Base-by-base conservation (phyloP, 768 basidiomycete species). In the button mushroom (Agaricus bisporus) region DNA sequence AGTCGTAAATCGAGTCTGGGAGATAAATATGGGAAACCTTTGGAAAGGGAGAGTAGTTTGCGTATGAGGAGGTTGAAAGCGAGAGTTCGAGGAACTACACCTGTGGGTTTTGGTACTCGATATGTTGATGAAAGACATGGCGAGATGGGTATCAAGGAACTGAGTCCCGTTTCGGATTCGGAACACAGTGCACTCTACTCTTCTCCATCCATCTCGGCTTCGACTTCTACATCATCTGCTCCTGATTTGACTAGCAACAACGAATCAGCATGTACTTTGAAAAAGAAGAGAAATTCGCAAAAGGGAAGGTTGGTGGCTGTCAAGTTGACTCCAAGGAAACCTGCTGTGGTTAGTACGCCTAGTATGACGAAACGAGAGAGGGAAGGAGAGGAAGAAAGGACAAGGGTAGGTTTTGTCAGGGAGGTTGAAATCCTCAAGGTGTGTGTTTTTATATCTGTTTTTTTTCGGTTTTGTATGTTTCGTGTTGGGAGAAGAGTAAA, bases 341-440 rank as follows among this genome's bases (percentile, higher is more conserved):
- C 60, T 11, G 25, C 26, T n/a, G 44, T 2, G 2, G 9, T 8
- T 15, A 8, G 2, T 17, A 7, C 25, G 8, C 20, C 42, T 25
- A 8, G 9, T 28, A 58, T 59, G 48, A 54, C 55, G 11, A 61
- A 48, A 45, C 55, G 56, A 36, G 59, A 58, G 25, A 61, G 57
- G 26, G 67, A 71, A 37, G 67, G 71, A 60, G 76, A 79, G 57
- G 83, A 85, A 61, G 85, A 89, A 55, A 70, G 89, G 53, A 90
- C 88, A 53, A 64, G 87, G 38, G 86, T 90, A 44, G 82, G 81
- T 44, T 91, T 92, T 59, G 79, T 89, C 26, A 73, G 91, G 25
- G 91, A 92, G 69, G 90, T 91, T 14, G 87, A 90, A 63, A 85
- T 94, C 3, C 70, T 93, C n/a, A 77, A 85, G 69, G 86, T 86